Conservation (phyloP, 805 yeast genomes). For the Candida corydali region DNA sequence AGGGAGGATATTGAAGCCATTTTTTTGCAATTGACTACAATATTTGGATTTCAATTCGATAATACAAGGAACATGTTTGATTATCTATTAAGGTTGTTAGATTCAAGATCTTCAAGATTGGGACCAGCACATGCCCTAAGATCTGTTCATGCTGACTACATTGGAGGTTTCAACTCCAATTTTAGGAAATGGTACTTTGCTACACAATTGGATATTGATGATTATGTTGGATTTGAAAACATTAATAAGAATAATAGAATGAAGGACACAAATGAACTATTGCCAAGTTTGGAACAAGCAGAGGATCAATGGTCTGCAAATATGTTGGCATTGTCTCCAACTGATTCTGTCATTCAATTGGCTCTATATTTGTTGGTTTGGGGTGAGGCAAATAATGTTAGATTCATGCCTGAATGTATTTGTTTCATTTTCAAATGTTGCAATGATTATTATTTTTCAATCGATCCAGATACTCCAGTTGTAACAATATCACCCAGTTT, state of each 20-base stretch:
- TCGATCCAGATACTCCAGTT: slow-evolving; percentile 29
- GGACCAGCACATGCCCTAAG: slow-evolving; percentile 51
- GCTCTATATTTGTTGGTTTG: slow-evolving; percentile 71
- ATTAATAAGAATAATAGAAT: slow-evolving; percentile 18
- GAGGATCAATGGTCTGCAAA: slow-evolving; percentile 48
- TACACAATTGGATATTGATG: slow-evolving; percentile 61
- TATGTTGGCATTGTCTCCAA: slow-evolving; percentile 47
- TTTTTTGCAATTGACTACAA: slow-evolving; percentile 46
- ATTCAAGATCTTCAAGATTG: slow-evolving; percentile 67
- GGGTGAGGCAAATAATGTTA: slow-evolving; percentile 86
- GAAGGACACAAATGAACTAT: slow-evolving; percentile 15
- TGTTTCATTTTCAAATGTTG: slow-evolving; percentile 85
- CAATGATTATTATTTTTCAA: slow-evolving; percentile 55
- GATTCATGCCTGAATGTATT: slow-evolving; percentile 87
- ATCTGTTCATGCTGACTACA: slow-evolving; percentile 68
- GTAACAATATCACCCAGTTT: slow-evolving; percentile 36
- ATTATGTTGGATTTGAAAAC: slow-evolving; percentile 36
- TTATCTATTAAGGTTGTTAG: slow-evolving; percentile 55
- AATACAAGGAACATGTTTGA: slow-evolving; percentile 66
- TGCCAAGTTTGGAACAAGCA: slow-evolving; percentile 34
- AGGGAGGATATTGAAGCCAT: slow-evolving; percentile 53
- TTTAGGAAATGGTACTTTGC: slow-evolving; percentile 78
- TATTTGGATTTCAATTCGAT: slow-evolving; percentile 69
- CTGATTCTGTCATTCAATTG: slow-evolving; percentile 58
- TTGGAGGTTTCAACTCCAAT: slow-evolving; percentile 67